Base-by-base conservation (phyloP, 257 asterid genomes). In the Solanum rostratum region DNA sequence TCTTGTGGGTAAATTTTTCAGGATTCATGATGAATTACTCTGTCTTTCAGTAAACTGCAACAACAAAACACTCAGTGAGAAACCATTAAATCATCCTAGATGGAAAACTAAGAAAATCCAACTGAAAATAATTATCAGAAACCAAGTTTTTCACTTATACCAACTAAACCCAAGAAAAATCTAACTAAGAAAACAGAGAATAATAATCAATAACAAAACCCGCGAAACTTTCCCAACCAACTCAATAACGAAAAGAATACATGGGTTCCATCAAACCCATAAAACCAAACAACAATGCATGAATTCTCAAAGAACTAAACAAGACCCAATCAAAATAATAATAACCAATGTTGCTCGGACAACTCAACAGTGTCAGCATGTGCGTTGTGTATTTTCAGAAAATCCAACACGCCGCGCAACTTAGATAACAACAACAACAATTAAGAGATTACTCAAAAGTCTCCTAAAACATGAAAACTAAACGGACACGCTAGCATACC, bases 1-100 rank as follows among this genome's bases (percentile, higher is more conserved):
- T 92, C 89, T 93, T 93, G 92, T 93, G 93, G 16, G 97, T 93
- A 81, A 93, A 92, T 49, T 90, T 93, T 7, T 92, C 97, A 2
- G 97, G 96, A 90, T 93, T 93, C 97, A 93, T 92, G 65, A 66
- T 68, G 65, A 83, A 49, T 65, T 9, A 50, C 14, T 37, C 6
- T n/a, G 24, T 49, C 19, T 65, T 83, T 33, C 80, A 18, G 52
- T 13, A 9, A 78, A 50, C 82, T 78, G 82, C 45, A 78, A 50
- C 16, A 50, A 76, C 7, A 78, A 8, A 33, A 50, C 63, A 33
- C 46, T 50, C 43, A 49, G 19, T 78, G 63, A 78, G 82, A 29
- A 78, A 8, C 22, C 41, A 24, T n/a, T 1, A 24, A 7, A 49
- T 5, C 19, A 24, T 46, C 15, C 43, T 27, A 46, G 10, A 74